These are phyloP conservation scores for Silene coronaria DNA, from an alignment of 179 eudicot species.

Conservation along the genomic window DNA sequence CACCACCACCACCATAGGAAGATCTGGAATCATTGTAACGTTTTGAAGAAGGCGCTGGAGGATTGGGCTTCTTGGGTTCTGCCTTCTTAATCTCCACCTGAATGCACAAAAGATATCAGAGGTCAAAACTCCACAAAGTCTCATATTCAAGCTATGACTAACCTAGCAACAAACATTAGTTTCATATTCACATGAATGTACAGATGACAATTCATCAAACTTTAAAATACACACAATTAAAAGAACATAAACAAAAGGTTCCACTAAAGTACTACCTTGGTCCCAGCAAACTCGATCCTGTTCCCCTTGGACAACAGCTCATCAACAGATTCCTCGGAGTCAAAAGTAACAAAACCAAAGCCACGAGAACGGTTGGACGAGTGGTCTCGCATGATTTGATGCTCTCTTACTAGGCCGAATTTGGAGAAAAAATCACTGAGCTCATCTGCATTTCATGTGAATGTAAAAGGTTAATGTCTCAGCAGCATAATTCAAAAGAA, in stretches of 20 bases:
- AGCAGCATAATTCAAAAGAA: not conserved
- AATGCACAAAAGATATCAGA: slow-evolving; percentile 3
- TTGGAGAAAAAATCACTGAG: slow-evolving; percentile 47
- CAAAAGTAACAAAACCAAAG: slow-evolving; percentile 57
- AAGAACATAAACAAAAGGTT: not conserved
- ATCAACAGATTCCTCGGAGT: slow-evolving; percentile 49
- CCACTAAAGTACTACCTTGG: slow-evolving; percentile 33
- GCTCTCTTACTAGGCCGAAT: slow-evolving; percentile 47
- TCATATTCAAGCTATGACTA: not conserved
- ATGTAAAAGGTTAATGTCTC: not conserved
- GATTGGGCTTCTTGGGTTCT: slow-evolving; percentile 55
- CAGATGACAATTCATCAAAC: not conserved
- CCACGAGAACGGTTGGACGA: slow-evolving; percentile 53
- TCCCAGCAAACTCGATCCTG: slow-evolving; percentile 56
- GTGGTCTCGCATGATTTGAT: slow-evolving; percentile 59
- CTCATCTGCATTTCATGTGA: slow-evolving; percentile 38
- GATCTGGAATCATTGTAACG: slow-evolving; percentile 36
- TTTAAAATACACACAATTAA: not conserved
- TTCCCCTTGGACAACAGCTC: slow-evolving; percentile 50
- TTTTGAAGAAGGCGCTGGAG: slow-evolving; percentile 38
- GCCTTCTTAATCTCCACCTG: slow-evolving; percentile 66
- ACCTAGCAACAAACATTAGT: not conserved
- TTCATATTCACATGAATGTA: too few relatives aligned
- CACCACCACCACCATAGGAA: slow-evolving; percentile 42
- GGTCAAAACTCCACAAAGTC: not conserved